Evolutionary conservation across 208 protist genomes (phyloP).

Genomic region (Acanthamoeba culbertsoni): DNA sequence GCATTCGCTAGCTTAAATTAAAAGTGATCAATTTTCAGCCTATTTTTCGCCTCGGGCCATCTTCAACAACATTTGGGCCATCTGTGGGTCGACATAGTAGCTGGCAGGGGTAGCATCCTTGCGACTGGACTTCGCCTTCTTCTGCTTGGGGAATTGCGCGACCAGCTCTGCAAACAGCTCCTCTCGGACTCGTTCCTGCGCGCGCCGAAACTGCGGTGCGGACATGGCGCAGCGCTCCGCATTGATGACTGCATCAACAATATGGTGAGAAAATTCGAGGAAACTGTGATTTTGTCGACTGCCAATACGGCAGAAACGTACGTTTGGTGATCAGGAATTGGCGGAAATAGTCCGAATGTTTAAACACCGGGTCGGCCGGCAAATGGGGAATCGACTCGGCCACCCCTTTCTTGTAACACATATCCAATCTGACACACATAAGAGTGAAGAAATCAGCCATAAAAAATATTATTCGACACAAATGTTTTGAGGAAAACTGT

Average conservation of each 20-base stretch:
- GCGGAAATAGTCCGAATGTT: neutral
- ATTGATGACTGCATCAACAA: constrained; percentile 9
- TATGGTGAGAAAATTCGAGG: too few relatives aligned
- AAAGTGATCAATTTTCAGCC: too few relatives aligned
- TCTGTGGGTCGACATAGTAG: constrained; percentile 11
- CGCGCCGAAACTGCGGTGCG: neutral
- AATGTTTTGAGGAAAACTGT: too few relatives aligned
- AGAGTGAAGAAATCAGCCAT: neutral
- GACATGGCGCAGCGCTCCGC: constrained; percentile 29
- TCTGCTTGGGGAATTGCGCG: constrained; percentile 14
- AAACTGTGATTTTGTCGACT: too few relatives aligned
- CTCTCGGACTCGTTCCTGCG: neutral
- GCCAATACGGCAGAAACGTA: too few relatives aligned
- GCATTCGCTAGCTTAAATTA: neutral
- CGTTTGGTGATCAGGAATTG: constrained; percentile 18
- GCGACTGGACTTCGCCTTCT: neutral
- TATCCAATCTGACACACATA: neutral
- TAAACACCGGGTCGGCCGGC: neutral
- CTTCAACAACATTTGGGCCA: neutral
- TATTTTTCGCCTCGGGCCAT: neutral
- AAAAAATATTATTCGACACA: neutral
- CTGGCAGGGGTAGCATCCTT: neutral
- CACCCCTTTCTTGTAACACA: constrained; percentile 21
- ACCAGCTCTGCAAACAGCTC: neutral
- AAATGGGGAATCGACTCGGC: constrained; percentile 6